Base-by-base conservation (phyloP, 768 basidiomycete species). In the Strobilomyces confusus region DNA sequence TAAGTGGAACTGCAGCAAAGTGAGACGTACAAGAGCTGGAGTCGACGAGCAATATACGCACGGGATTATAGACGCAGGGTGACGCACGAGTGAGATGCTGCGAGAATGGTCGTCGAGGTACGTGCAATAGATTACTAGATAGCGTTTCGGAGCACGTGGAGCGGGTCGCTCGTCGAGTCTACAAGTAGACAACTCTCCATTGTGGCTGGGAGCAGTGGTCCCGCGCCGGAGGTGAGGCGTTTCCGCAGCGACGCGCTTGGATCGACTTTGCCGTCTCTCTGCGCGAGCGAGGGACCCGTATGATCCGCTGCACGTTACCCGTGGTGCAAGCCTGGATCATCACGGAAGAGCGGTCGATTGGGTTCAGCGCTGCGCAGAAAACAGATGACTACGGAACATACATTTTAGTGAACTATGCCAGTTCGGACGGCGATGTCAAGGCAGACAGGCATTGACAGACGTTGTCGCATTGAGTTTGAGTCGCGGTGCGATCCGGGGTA, bases 381-480 rank as follows among this genome's bases (percentile, higher is more conserved):
- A 60, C 55, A 3, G 87, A 86, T 0, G 86, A 88, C 0, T 88
- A 80, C 6, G 91, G 90, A 0, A 89, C 88, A 67, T 93, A 93
- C 91, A 93, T 93, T 69, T 90, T 89, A 11, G 87, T 75, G 12
- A 93, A 76, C 63, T 89, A 90, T 11, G 84, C 77, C n/a, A 91
- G 73, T 58, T 88, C 84, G 14, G 77, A 66, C 8, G 87, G 84
- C 8, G 80, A 81, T 0, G 90, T 86, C 42, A 93, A 79, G 14
- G 89, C 90, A 8, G 84, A 78, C 44, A 93, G 78, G 3, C 92
- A 78, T 46, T 85, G 83, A 30, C 91, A 86, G 58, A 92, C 81
- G 54, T 87, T 87, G 63, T 92, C 90, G 63, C 84, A 87, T 69
- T 92, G 89, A 0, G 77, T 82, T 62, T 89, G 86, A 0, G 87